Conservation (phyloP, 192 early-diverging fungal genomes). For the Chytriomyces sp. region DNA sequence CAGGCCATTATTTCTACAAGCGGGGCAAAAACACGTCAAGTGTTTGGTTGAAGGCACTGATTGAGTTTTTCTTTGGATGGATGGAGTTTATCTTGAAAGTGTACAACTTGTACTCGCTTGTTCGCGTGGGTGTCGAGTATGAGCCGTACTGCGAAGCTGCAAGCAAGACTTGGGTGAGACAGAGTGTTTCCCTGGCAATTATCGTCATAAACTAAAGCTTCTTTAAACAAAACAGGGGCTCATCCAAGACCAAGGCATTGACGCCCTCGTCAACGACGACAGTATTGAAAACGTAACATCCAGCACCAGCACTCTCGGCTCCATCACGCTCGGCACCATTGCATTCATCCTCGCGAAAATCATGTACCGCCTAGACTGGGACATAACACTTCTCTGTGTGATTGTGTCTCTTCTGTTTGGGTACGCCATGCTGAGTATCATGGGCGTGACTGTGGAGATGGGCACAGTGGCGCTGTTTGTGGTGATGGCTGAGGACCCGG, state of each 20-base stretch:
- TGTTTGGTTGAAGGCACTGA: background rate
- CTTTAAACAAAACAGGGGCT: background rate
- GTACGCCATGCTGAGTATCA: conserved; percentile 27
- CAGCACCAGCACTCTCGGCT: background rate
- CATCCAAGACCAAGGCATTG: conserved; percentile 18
- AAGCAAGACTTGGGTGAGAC: conserved; percentile 27
- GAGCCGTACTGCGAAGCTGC: conserved; percentile 24
- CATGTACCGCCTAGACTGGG: conserved; percentile 15
- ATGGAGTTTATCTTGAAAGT: conserved; percentile 21
- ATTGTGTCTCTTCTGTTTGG: conserved; percentile 25
- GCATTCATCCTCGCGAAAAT: conserved; percentile 15
- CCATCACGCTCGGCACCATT: conserved; percentile 3
- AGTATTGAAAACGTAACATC: conserved; percentile 3
- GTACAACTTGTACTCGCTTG: conserved; percentile 28
- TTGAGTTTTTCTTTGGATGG: conserved; percentile 12
- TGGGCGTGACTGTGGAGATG: conserved; percentile 36
- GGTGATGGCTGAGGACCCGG: conserved; percentile 21
- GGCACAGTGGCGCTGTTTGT: conserved; percentile 31
- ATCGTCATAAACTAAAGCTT: background rate
- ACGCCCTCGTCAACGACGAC: conserved; percentile 20
- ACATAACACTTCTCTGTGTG: conserved; percentile 4
- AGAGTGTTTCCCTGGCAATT: background rate
- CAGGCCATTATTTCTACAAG: conserved; percentile 47
- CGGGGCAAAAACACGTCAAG: conserved; percentile 14
- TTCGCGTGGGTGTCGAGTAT: conserved; percentile 23